These are phyloP conservation scores for Coniochaeta sp. DNA, from an alignment of 2,329 filamentous ascomycete genomes.

Conservation along the genomic window DNA sequence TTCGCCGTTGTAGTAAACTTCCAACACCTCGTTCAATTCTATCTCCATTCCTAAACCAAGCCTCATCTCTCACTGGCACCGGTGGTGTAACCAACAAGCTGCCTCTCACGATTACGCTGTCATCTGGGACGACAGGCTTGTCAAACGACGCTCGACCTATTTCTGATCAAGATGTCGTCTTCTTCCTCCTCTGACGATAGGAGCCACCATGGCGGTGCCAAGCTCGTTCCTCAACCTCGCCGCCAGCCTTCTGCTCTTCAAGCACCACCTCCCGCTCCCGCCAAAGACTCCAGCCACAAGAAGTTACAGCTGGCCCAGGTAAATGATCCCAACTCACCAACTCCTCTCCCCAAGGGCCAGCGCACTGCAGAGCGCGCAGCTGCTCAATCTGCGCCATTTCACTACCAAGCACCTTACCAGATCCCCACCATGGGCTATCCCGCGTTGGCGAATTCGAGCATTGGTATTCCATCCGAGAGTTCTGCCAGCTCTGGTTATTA, in stretches of 20 bases:
- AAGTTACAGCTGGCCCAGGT: not conserved
- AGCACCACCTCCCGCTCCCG: not conserved
- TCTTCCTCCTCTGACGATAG: not conserved
- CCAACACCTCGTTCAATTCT: not conserved
- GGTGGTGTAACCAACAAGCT: not conserved
- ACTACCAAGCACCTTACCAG: not conserved
- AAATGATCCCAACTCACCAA: not conserved
- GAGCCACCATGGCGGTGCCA: not conserved
- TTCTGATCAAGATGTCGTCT: not conserved
- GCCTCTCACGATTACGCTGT: not conserved
- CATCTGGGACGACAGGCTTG: not conserved
- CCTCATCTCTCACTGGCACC: not conserved
- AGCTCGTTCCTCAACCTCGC: not conserved
- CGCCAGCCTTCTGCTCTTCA: not conserved
- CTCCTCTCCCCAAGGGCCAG: not conserved
- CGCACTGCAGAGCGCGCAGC: not conserved
- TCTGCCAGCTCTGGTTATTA: constrained; percentile 1
- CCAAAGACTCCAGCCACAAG: not conserved
- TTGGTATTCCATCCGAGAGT: not conserved
- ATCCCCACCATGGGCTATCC: not conserved
- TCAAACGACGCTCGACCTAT: not conserved
- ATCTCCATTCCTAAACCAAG: not conserved
- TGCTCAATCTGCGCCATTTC: not conserved
- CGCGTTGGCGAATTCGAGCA: not conserved
- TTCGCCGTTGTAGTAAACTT: not conserved